Percentiles rank a stretch among this genome's conserved stretches.
phyloP scores from a whole-genome alignment of 2,329 filamentous ascomycete genomes.

The Pseudogymnoascus sp. region DNA sequence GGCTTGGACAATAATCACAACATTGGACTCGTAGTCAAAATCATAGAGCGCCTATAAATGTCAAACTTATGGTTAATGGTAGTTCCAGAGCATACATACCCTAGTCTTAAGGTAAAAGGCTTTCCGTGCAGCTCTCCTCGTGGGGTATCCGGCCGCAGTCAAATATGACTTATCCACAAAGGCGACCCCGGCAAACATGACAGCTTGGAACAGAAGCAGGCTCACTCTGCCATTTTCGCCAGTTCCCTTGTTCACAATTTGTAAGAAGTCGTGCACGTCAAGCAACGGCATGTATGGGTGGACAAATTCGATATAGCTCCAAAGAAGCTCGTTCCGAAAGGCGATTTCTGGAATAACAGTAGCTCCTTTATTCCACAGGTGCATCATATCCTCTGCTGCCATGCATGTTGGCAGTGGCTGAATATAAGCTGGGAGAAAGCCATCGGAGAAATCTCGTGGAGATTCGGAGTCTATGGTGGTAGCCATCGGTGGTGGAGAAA shows the following conservation, averaged over 20 bases:
- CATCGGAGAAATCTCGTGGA: not conserved
- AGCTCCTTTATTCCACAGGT: slow-evolving; percentile 75
- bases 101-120: slow-evolving; percentile 77
- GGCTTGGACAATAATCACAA: slow-evolving; percentile 77
- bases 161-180: slow-evolving; percentile 75
- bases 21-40: slow-evolving; percentile 85
- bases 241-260: slow-evolving; percentile 55
- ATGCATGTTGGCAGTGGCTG: slow-evolving; percentile 1
- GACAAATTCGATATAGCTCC: slow-evolving; percentile 78
- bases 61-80: not conserved
- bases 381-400: slow-evolving; percentile 38
- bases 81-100: slow-evolving; percentile 23
- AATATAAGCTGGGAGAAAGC: slow-evolving; percentile 1
- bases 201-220: slow-evolving; percentile 79
- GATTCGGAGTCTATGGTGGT: not conserved
- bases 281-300: slow-evolving; percentile 87
- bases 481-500: slow-evolving; percentile 2
- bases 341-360: slow-evolving; percentile 62
- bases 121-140: slow-evolving; percentile 71
- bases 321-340: slow-evolving; percentile 72
- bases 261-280: slow-evolving; percentile 55
- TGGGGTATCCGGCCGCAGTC: slow-evolving; percentile 67
- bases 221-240: slow-evolving; percentile 66
- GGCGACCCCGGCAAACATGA: slow-evolving; percentile 85
- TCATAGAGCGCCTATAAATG: slow-evolving; percentile 66